Base-by-base conservation (phyloP, 1,284 basidiomycete species). In the Ceratobasidium papillatum region DNA sequence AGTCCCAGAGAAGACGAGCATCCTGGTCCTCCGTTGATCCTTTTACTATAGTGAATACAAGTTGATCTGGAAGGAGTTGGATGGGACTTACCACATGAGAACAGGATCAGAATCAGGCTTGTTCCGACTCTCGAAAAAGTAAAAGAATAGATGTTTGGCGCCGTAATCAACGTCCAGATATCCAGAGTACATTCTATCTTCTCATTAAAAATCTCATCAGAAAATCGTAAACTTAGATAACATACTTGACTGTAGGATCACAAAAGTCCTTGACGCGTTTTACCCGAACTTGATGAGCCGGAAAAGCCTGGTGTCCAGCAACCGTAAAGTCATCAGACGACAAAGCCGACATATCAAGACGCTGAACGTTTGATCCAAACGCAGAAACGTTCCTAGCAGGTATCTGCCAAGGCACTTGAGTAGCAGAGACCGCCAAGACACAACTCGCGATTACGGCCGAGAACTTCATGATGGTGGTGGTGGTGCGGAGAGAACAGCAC, bases 51-150 rank as follows among this genome's bases (percentile, higher is more conserved):
- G 77, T 92, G 89, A 52, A 83, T 77, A 36, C 80, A 78, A 12
- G 79, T 81, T 58, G 30, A 27, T 34, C 17, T 27, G 1, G 59
- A 17, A 11, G 25, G 7, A 58, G 17, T 27, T 7, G 17, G 17
- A 12, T 19, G 3, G 22, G 14, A 51, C 54, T 27, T 12, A 66
- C 65, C 73, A 75, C 74, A 77, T 66, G 22, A 74, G 54, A 38
- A 77, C 63, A 38, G 74, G 51, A 49, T 75, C 76, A 30, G 85
- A 85, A 19, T 86, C 85, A 1, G 93, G 92, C 75, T 90, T 84
- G 52, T 86, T 85, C 74, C 92, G 84, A 66, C 90, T 92, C 81
- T 93, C 92, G 81, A 95, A 94, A 84, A 94, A 94, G 82, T 92
- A 93, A 83, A 95, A 95, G 84, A 94, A 95, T 79, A 90, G 85